Evolutionary conservation across 352 stramenopile species (phyloP).

Genomic region (Phytophthora niederhauseri): DNA sequence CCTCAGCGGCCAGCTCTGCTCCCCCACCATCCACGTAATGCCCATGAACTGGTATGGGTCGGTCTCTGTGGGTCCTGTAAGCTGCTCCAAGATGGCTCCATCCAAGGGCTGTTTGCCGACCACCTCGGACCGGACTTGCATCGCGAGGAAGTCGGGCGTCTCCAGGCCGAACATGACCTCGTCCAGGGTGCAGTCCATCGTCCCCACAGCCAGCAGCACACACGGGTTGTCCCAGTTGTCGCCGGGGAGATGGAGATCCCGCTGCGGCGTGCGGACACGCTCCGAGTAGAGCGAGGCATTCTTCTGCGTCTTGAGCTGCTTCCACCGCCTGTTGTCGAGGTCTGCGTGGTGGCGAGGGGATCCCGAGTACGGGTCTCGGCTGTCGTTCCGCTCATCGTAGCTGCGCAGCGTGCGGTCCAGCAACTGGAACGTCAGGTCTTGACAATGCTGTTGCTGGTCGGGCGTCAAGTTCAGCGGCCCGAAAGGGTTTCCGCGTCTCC

Average conservation of each 20-base stretch:
- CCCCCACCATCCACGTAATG: slow-evolving; percentile 26
- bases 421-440: slow-evolving; percentile 27
- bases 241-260: slow-evolving; percentile 9
- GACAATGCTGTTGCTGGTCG: slow-evolving; percentile 24
- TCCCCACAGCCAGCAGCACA: background rate
- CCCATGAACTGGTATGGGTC: slow-evolving; percentile 35
- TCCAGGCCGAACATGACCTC: background rate
- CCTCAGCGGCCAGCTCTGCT: slow-evolving; percentile 12
- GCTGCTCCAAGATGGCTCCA: slow-evolving; percentile 21
- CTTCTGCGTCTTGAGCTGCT: slow-evolving; percentile 25
- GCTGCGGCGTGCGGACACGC: background rate
- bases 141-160: background rate
- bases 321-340: slow-evolving; percentile 21
- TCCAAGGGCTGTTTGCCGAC: background rate
- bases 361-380: slow-evolving; percentile 1
- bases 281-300: slow-evolving; percentile 29
- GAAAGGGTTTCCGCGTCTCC: slow-evolving; percentile 8
- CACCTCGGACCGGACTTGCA: slow-evolving; percentile 15
- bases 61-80: slow-evolving; percentile 20
- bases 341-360: slow-evolving; percentile 23
- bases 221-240: slow-evolving; percentile 19
- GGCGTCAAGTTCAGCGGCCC: slow-evolving; percentile 14
- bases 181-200: background rate
- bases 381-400: slow-evolving; percentile 26
- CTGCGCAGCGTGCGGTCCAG: slow-evolving; percentile 30